Conservation (phyloP, 495 filamentous ascomycete species). For the Penicillium pancosmium region DNA sequence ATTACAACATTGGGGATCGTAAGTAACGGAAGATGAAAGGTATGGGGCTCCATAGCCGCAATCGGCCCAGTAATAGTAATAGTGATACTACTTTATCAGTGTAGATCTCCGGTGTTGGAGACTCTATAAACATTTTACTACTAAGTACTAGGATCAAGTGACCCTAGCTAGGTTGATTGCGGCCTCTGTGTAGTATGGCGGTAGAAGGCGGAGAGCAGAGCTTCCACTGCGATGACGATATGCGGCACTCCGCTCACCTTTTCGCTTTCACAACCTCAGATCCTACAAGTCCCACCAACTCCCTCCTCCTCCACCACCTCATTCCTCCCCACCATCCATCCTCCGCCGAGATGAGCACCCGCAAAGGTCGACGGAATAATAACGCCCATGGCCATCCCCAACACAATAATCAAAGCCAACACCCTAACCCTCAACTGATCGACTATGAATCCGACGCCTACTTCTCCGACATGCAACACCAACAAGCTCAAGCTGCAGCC, state of each 20-base stretch:
- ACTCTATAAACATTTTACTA: no score
- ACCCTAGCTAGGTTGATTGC: no score
- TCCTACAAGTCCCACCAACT: not conserved
- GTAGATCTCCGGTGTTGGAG: no score
- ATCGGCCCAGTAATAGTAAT: no score
- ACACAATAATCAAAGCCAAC: conserved; percentile 33
- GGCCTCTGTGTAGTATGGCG: no score
- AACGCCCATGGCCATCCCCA: conserved; percentile 36
- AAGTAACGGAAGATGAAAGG: no score
- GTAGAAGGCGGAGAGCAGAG: no score
- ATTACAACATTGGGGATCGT: no score
- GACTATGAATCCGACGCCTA: conserved; percentile 69
- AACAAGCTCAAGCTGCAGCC: conserved; percentile 19
- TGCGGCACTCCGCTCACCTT: not conserved
- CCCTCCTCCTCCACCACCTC: not conserved
- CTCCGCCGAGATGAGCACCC: conserved; percentile 30
- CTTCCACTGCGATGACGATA: no score
- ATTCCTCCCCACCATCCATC: conserved; percentile 3
- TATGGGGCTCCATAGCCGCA: no score
- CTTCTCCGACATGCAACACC: conserved; percentile 41
- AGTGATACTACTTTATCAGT: no score
- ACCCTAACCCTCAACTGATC: conserved; percentile 40
- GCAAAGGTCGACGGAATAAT: conserved; percentile 40
- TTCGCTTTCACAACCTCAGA: not conserved
- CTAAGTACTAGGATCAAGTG: no score